Conservation (phyloP, 73 alveolate genomes). For the Blepharisma japonicum region DNA sequence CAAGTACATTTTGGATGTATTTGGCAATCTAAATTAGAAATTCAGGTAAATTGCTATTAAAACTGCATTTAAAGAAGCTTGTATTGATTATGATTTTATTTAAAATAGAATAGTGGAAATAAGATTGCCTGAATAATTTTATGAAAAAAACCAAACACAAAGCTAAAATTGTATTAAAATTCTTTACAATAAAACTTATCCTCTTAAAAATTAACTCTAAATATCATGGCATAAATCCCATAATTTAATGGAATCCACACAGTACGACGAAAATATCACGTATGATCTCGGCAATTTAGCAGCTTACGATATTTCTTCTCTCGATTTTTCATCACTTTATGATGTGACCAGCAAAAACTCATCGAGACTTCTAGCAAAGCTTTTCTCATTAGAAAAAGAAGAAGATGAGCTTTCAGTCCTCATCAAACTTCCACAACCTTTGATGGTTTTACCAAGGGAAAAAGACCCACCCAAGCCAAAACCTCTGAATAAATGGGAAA, state of each 20-base stretch:
- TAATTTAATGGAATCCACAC: not conserved
- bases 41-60: too few relatives aligned
- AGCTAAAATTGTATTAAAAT: too few relatives aligned
- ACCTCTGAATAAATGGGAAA: slow-evolving; percentile 92
- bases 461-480: slow-evolving; percentile 84
- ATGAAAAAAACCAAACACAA: too few relatives aligned
- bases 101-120: too few relatives aligned
- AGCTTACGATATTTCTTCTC: slow-evolving; percentile 36
- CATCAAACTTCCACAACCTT: slow-evolving; percentile 68
- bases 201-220: too few relatives aligned
- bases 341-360: slow-evolving; percentile 38
- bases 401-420: slow-evolving; percentile 45
- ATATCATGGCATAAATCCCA: too few relatives aligned
- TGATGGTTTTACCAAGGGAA: slow-evolving; percentile 67
- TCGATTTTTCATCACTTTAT: slow-evolving; percentile 17
- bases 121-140: too few relatives aligned
- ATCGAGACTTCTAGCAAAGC: slow-evolving; percentile 35
- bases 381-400: slow-evolving; percentile 46
- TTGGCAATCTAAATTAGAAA: too few relatives aligned
- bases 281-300: slow-evolving; percentile 49
- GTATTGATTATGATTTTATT: too few relatives aligned
- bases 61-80: too few relatives aligned
- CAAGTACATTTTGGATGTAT: too few relatives aligned
- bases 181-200: too few relatives aligned
- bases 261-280: slow-evolving; percentile 33